Base-by-base conservation (phyloP, 306 rosid species). In the Crotalaria pallida region DNA sequence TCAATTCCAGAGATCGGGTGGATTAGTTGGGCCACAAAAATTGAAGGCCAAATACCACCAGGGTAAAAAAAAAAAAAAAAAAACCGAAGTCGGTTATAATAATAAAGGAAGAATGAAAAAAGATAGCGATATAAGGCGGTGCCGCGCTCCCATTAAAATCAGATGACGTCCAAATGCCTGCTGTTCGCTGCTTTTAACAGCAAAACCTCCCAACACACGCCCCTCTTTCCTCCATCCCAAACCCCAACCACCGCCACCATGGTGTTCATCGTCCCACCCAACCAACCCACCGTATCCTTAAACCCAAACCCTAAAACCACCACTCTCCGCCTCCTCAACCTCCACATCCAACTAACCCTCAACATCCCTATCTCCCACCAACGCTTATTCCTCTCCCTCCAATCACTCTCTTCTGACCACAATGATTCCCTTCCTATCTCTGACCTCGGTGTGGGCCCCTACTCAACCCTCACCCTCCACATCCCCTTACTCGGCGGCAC, bases 221-320 rank as follows among this genome's bases (percentile, higher is more conserved):
- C 4, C 34, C 19, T 48, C 15, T 4, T 44, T 29, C n/a, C 3
- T 17, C 9, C 0, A 36, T 36, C 10, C 44, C 4, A 9, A 38
- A 38, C 44, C 2, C 44, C 2, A 0, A 38, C 13, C 38, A 0
- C 19, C 19, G 13, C 18, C 57, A n/a, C 65, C 29, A 92, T 92
- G 97, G 90, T 89, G 77, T 89, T 92, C 66, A 24, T 92, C 19
- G 69, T 82, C 2, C 65, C 85, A 50, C 92, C 92, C 13, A 79
- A 72, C 33, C 80, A 77, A 22, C 85, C 51, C 82, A 89, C 92
- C 74, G 18, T 88, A 72, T 45, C 79, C 48, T 40, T 88, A 12
- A 80, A 85, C 65, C 16, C 85, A 41, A 61, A 92, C 80, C 96
- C 94, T 3, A 61, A 65, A n/a, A 61, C 88, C 63, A 85, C 96